Conservation (phyloP, 345 rosid species). For the Lagerstroemia speciosa region DNA sequence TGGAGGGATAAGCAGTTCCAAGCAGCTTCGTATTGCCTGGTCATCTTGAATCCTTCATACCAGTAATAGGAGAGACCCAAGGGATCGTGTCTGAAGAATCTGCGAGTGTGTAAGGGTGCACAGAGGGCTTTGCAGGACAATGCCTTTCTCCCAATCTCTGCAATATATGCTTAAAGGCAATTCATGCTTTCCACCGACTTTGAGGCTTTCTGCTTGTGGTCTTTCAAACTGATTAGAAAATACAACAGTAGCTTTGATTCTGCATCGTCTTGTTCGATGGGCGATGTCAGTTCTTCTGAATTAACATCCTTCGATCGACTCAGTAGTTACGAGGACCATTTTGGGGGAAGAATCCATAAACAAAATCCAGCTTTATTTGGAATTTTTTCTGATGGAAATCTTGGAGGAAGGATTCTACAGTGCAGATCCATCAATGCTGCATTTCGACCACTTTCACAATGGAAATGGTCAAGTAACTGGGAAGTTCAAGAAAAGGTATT, state of each 20-base stretch:
- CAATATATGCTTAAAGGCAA: slow-evolving; percentile 65
- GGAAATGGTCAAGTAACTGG: slow-evolving; percentile 77
- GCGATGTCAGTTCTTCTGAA: slow-evolving; percentile 46
- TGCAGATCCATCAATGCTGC: slow-evolving; percentile 73
- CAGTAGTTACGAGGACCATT: slow-evolving; percentile 70
- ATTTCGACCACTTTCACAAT: slow-evolving; percentile 56
- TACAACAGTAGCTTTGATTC: slow-evolving; percentile 76
- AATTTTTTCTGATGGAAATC: slow-evolving; percentile 72
- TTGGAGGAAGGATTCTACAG: slow-evolving; percentile 85
- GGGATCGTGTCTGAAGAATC: slow-evolving; percentile 18
- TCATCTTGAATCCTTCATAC: slow-evolving; percentile 43
- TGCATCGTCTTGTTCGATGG: slow-evolving; percentile 64
- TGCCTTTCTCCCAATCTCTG: slow-evolving; percentile 67
- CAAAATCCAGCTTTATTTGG: slow-evolving; percentile 94
- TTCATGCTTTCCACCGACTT: slow-evolving; percentile 53
- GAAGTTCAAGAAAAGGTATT: no score
- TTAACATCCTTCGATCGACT: slow-evolving; percentile 51
- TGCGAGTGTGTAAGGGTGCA: slow-evolving; percentile 8
- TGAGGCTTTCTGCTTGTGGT: slow-evolving; percentile 58
- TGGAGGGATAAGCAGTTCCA: slow-evolving; percentile 80
- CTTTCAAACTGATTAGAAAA: slow-evolving; percentile 59
- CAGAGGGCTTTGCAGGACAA: slow-evolving; percentile 21
- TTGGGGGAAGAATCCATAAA: slow-evolving; percentile 84
- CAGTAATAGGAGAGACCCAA: slow-evolving; percentile 27
- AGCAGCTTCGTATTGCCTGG: slow-evolving; percentile 56